Evolutionary conservation across 208 protist species (phyloP).

Genomic region (Novymonas esmeraldas): DNA sequence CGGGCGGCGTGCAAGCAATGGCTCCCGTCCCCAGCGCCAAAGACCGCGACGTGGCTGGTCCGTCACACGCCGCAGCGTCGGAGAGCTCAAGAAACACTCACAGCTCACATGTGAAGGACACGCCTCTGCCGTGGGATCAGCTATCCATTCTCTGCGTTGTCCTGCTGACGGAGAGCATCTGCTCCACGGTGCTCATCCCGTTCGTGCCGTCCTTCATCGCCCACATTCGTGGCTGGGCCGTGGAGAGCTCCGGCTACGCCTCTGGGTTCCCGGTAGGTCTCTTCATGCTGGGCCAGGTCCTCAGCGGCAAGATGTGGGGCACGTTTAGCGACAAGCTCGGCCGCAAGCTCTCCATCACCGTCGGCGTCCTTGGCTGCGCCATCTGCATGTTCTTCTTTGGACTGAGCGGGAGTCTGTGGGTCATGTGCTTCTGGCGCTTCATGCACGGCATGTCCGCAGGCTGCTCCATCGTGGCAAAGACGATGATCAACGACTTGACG

Average conservation of each 20-base stretch:
- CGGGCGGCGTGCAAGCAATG: too few species aligned
- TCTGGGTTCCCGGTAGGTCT: conserved; percentile 69
- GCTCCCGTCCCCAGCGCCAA: too few species aligned
- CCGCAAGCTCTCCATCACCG: conserved; percentile 49
- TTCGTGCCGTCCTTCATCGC: conserved; percentile 75
- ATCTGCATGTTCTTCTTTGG: conserved; percentile 74
- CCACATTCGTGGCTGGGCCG: conserved; percentile 40
- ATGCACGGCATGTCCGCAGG: conserved; percentile 73
- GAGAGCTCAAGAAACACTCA: neutral
- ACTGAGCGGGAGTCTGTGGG: conserved; percentile 53
- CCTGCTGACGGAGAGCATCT: conserved; percentile 78
- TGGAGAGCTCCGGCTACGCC: conserved; percentile 56
- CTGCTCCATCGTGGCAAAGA: conserved; percentile 76
- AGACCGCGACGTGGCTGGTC: too few species aligned
- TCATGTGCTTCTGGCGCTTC: conserved; percentile 72
- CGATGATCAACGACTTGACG: conserved; percentile 83
- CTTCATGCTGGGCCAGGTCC: conserved; percentile 85
- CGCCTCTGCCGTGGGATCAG: conserved; percentile 68
- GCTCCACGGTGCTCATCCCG: conserved; percentile 74
- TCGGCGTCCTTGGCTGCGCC: conserved; percentile 58
- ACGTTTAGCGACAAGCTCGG: conserved; percentile 71
- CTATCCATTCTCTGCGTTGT: conserved; percentile 63
- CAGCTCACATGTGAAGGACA: conserved; percentile 29
- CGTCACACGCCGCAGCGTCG: too few species aligned
- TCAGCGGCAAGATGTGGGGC: conserved; percentile 75